phyloP scores from a whole-genome alignment of 192 early-diverging fungal genomes.

The Chytriomyces sp. region DNA sequence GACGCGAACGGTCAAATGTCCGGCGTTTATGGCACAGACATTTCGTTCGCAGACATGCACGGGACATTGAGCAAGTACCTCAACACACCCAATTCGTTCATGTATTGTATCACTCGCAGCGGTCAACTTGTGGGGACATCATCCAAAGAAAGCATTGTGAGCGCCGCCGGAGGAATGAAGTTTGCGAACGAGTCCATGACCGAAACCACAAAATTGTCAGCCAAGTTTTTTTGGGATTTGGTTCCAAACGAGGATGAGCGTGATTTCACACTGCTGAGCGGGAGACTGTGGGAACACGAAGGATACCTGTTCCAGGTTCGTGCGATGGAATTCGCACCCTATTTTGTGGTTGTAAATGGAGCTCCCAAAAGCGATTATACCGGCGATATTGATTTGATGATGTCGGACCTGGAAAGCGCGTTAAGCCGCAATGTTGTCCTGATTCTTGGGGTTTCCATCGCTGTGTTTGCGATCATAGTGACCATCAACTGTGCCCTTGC shows the following conservation, averaged over 20 bases:
- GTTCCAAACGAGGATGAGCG: neutral
- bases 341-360: conserved; percentile 7
- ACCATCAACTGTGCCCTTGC: neutral
- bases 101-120: neutral
- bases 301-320: neutral
- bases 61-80: neutral
- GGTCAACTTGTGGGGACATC: conserved; percentile 10
- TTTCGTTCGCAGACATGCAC: conserved; percentile 7
- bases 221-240: neutral
- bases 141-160: neutral
- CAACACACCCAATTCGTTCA: neutral
- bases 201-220: neutral
- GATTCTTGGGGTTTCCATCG: neutral
- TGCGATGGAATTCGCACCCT: neutral
- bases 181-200: neutral
- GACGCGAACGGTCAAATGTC: neutral
- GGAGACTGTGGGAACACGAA: neutral
- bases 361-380: conserved; percentile 4
- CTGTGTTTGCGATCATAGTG: neutral
- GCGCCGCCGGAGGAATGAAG: neutral
- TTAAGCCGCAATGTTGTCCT: neutral
- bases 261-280: too few species aligned
- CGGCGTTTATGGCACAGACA: conserved; percentile 7
- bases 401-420: neutral
- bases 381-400: neutral